phyloP scores from a whole-genome alignment of 805 yeast genomes.

The Metschnikowia proteae region DNA sequence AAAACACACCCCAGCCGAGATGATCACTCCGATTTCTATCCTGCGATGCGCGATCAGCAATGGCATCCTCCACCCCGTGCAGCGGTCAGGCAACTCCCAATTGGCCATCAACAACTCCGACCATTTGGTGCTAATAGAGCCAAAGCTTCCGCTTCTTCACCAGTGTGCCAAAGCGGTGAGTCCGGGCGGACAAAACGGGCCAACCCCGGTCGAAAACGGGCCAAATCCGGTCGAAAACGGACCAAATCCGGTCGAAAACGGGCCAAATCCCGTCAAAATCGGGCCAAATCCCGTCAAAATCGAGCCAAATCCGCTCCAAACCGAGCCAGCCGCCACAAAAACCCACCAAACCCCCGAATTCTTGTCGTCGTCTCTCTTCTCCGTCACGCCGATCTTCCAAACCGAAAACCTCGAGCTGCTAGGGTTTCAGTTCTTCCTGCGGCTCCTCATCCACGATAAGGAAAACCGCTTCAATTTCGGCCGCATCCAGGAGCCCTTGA shows the following conservation, averaged over 20 bases:
- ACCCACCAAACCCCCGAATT: neutral
- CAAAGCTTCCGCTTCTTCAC: conserved; percentile 33
- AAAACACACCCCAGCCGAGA: neutral
- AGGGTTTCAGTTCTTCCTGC: conserved; percentile 29
- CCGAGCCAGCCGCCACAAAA: neutral
- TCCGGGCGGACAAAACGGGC: neutral
- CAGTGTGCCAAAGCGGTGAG: conserved; percentile 19
- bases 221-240: neutral
- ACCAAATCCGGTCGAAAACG: neutral
- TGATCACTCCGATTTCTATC: conserved; percentile 9
- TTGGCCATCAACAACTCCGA: conserved; percentile 33
- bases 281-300: neutral
- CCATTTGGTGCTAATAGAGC: conserved; percentile 35
- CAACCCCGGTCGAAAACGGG: neutral
- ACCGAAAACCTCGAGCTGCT: conserved; percentile 25
- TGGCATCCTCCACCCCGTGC: conserved; percentile 27
- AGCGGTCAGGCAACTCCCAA: conserved; percentile 35
- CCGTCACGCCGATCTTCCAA: conserved; percentile 23
- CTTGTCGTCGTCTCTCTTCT: conserved; percentile 21
- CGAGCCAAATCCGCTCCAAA: neutral
- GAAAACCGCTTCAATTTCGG: conserved; percentile 29
- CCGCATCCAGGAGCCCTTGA: conserved; percentile 30
- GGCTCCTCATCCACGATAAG: conserved; percentile 22
- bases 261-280: neutral
- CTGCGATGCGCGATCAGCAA: conserved; percentile 15